These are phyloP conservation scores for Monosporascus sp. DNA, from an alignment of 2,329 filamentous ascomycete species.

Conservation along the genomic window DNA sequence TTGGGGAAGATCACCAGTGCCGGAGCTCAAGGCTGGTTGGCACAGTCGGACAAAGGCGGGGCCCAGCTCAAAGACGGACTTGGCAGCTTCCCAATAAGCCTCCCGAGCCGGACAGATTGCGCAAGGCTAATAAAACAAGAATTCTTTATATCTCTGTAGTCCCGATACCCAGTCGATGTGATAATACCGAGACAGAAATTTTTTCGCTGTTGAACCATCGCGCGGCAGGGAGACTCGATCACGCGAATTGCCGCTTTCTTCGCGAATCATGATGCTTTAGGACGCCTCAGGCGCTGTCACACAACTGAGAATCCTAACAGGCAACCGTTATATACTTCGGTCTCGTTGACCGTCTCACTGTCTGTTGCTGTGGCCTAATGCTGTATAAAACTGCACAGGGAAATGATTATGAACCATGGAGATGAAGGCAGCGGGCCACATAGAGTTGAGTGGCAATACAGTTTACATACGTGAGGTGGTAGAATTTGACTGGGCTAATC, in stretches of 20 bases:
- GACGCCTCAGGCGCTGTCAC: no score
- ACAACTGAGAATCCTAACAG: no score
- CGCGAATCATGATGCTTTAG: no score
- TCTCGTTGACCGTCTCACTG: no score
- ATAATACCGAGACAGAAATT: no score
- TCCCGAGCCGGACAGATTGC: neutral
- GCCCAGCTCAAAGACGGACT: neutral
- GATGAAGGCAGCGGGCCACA: no score
- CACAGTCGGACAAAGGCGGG: neutral
- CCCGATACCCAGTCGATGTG: no score
- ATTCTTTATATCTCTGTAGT: neutral
- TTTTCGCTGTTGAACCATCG: neutral
- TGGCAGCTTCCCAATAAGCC: neutral
- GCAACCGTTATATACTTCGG: neutral
- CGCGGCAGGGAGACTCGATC: neutral
- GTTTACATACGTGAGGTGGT: no score
- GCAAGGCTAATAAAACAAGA: neutral
- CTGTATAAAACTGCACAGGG: no score
- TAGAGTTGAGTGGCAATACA: no score
- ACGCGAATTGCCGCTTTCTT: neutral
- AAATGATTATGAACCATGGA: no score
- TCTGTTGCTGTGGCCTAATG: no score
- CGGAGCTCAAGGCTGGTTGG: neutral
- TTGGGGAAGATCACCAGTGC: neutral
- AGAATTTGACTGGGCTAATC: conserved; percentile 5